Conservation (phyloP, 139 green algal species). For the Chlorella sp. region DNA sequence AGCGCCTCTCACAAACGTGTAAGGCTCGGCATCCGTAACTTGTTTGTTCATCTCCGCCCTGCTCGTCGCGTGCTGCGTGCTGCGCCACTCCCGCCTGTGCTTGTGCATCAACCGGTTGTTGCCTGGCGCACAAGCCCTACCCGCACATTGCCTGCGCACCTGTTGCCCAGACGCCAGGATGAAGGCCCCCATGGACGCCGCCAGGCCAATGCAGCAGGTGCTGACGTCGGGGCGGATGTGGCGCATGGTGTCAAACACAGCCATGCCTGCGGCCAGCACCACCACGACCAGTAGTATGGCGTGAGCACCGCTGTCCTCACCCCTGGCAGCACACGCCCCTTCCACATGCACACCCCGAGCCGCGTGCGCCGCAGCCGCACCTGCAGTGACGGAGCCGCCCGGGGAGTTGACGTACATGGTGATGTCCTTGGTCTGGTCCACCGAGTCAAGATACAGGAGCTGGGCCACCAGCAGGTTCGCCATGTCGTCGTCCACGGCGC, state of each 20-base stretch:
- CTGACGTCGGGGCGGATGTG: conserved; percentile 92
- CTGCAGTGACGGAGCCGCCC: conserved; percentile 91
- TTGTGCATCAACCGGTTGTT: no score
- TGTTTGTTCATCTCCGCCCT: no score
- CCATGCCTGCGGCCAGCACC: conserved; percentile 95
- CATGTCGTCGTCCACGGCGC: conserved; percentile 99
- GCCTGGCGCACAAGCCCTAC: no score
- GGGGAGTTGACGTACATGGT: conserved; percentile 98
- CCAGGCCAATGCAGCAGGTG: conserved; percentile 97
- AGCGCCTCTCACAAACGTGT: no score
- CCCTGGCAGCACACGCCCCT: no score
- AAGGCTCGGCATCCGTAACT: no score
- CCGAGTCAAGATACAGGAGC: conserved; percentile 93
- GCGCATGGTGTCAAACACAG: conserved; percentile 99
- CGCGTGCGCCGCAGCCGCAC: no score
- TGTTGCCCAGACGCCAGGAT: conserved; percentile 88
- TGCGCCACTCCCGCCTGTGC: no score
- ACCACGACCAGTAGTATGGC: no score
- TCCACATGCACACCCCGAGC: conserved; percentile 2
- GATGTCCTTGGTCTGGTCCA: conserved; percentile 80
- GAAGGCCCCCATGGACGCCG: conserved; percentile 98
- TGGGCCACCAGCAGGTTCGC: conserved; percentile 97
- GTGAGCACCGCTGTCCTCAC: neutral
- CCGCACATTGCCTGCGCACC: no score
- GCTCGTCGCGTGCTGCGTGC: no score